phyloP scores from a whole-genome alignment of 1,284 basidiomycete species.

The Leccinum pallidistipes region DNA sequence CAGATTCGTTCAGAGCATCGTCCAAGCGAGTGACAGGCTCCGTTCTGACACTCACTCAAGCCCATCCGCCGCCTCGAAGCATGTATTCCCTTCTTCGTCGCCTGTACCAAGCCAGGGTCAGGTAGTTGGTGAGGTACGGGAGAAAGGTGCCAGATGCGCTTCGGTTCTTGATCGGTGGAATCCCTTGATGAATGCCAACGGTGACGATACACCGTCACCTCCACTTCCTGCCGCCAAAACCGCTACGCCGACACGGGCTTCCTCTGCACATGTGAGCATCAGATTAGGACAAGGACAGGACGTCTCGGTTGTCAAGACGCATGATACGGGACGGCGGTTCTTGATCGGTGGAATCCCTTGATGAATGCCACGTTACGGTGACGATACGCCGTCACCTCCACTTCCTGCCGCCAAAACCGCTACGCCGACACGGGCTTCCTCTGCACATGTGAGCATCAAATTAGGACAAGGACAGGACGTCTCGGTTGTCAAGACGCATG shows the following conservation, averaged over 20 bases:
- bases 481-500: slow-evolving; percentile 25
- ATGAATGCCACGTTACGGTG: slow-evolving; percentile 14
- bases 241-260: slow-evolving; percentile 22
- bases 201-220: slow-evolving; percentile 28
- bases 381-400: slow-evolving; percentile 33
- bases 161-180: slow-evolving; percentile 74
- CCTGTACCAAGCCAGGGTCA: slow-evolving; percentile 35
- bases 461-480: slow-evolving; percentile 26
- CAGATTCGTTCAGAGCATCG: slow-evolving; percentile 79
- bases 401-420: slow-evolving; percentile 38
- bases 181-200: slow-evolving; percentile 27
- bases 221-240: slow-evolving; percentile 40
- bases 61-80: slow-evolving; percentile 21
- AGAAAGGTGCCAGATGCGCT: slow-evolving; percentile 41
- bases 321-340: slow-evolving; percentile 46
- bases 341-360: slow-evolving; percentile 65
- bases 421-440: slow-evolving; percentile 22
- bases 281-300: slow-evolving; percentile 27
- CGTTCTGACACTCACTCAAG: slow-evolving; percentile 37
- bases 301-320: slow-evolving; percentile 19
- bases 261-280: slow-evolving; percentile 8
- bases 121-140: slow-evolving; percentile 28
- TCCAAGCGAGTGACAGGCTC: slow-evolving; percentile 61
- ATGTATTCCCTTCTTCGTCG: slow-evolving; percentile 30
- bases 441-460: slow-evolving; percentile 8